A percentile compares a stretch with the other conserved stretches of the same genome.
Evolutionary conservation across 2,329 filamentous ascomycete genomes (phyloP).

Genomic region (Ophiostoma novo-ulmi): DNA sequence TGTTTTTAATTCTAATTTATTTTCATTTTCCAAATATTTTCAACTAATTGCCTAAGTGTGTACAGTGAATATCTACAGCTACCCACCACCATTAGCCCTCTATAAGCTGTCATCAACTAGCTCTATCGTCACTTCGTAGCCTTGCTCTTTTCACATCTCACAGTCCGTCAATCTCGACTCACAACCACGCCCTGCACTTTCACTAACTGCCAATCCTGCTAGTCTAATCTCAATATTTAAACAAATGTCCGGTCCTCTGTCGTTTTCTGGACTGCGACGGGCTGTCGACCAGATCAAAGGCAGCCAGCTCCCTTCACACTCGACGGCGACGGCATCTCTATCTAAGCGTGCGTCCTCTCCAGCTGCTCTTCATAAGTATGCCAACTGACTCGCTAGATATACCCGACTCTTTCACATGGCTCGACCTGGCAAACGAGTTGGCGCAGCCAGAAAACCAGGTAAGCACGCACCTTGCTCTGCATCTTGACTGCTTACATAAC

Average conservation of each 20-base stretch:
- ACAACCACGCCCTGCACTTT: not conserved
- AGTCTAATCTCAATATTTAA: not conserved
- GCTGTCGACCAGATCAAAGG: slow-evolving; percentile 15
- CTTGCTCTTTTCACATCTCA: not conserved
- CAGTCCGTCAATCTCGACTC: not conserved
- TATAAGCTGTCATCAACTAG: not conserved
- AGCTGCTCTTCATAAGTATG: not conserved
- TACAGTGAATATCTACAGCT: not conserved
- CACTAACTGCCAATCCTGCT: not conserved
- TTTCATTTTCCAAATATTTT: not conserved
- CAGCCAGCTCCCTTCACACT: not conserved
- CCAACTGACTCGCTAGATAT: slow-evolving; percentile 10
- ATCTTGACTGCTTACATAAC: not conserved
- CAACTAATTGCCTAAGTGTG: not conserved
- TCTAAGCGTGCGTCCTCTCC: slow-evolving; percentile 3
- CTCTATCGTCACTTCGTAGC: not conserved
- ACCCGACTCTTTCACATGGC: slow-evolving; percentile 22
- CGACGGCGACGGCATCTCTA: not conserved
- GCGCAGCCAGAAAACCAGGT: slow-evolving; percentile 19
- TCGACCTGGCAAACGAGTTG: slow-evolving; percentile 20
- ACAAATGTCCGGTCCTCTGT: slow-evolving; percentile 4
- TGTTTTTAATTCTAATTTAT: too few relatives aligned
- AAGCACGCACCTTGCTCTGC: not conserved
- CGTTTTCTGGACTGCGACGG: slow-evolving; percentile 20
- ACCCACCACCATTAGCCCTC: not conserved